phyloP scores from a whole-genome alignment of 129 eudicot species.

The Calendula officinalis region DNA sequence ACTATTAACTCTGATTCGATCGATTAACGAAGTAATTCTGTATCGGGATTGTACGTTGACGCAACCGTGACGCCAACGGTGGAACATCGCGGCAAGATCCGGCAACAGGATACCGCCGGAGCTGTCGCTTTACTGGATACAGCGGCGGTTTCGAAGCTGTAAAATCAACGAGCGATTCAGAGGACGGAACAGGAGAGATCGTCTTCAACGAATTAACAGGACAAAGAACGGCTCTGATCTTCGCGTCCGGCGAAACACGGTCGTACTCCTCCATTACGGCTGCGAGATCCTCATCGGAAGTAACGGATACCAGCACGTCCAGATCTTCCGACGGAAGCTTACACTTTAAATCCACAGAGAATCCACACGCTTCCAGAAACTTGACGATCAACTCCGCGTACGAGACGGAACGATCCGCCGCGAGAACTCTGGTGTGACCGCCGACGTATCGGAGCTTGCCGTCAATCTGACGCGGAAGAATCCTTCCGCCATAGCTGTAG shows the following conservation, averaged over 20 bases:
- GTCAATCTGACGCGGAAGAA: slow-evolving; percentile 78
- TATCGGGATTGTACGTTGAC: slow-evolving; percentile 10
- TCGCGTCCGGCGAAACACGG: slow-evolving; percentile 47
- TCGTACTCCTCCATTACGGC: slow-evolving; percentile 63
- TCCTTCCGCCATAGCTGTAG: slow-evolving; percentile 81
- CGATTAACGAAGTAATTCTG: slow-evolving; percentile 15
- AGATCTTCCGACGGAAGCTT: slow-evolving; percentile 75
- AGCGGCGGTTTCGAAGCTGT: slow-evolving; percentile 25
- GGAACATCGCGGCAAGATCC: slow-evolving; percentile 17
- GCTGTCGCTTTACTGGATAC: slow-evolving; percentile 2
- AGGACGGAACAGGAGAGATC: slow-evolving; percentile 52
- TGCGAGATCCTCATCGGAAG: slow-evolving; percentile 65
- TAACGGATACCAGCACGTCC: slow-evolving; percentile 62
- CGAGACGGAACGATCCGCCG: slow-evolving; percentile 58
- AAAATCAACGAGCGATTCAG: slow-evolving; percentile 42
- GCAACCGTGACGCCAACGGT: slow-evolving; percentile 18
- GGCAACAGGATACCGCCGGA: slow-evolving; percentile 8
- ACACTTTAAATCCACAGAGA: slow-evolving; percentile 56
- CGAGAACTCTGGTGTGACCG: slow-evolving; percentile 70
- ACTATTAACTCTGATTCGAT: slow-evolving; percentile 22
- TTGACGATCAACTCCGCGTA: slow-evolving; percentile 60
- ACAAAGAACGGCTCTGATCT: slow-evolving; percentile 65
- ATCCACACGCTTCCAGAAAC: slow-evolving; percentile 71
- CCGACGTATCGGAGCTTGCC: slow-evolving; percentile 79
- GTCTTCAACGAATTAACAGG: slow-evolving; percentile 46